phyloP scores from a whole-genome alignment of 257 asterid species.

The Nicotiana obtusifolia region DNA sequence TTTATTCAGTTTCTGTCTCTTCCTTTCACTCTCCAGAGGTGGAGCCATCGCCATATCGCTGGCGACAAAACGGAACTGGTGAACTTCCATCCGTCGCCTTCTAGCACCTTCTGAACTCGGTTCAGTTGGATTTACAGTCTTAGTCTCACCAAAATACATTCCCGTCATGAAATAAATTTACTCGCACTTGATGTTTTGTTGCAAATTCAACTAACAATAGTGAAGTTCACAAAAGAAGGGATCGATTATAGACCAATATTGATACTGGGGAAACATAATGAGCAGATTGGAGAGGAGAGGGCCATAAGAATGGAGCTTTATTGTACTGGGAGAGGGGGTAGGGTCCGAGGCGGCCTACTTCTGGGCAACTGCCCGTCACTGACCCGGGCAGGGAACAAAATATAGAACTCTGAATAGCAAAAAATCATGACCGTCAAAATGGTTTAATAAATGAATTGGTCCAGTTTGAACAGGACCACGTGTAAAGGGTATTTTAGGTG shows the following conservation, averaged over 20 bases:
- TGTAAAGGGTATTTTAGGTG: constrained; percentile 10
- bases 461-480: constrained; percentile 29
- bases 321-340: constrained; percentile 14
- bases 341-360: constrained; percentile 15
- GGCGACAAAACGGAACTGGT: constrained; percentile 59
- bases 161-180: constrained; percentile 44
- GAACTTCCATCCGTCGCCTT: constrained; percentile 71
- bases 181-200: not conserved
- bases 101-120: constrained; percentile 58
- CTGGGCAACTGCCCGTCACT: constrained; percentile 72
- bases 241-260: not conserved
- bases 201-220: not conserved
- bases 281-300: not conserved
- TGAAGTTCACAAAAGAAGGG: not conserved
- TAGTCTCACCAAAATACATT: constrained; percentile 64
- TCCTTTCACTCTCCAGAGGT: constrained; percentile 36
- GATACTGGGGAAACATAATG: not conserved
- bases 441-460: not conserved
- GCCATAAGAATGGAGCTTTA: constrained; percentile 16
- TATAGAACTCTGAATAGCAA: constrained; percentile 36
- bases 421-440: constrained; percentile 27
- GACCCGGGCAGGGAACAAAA: constrained; percentile 6
- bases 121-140: constrained; percentile 51
- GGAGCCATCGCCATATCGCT: constrained; percentile 55
- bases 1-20: constrained; percentile 24